Evolutionary conservation across 1,284 basidiomycete genomes (phyloP), one percentile per base, ranked within the genome.

Genomic region (Ustanciosporium gigantosporum): DNA sequence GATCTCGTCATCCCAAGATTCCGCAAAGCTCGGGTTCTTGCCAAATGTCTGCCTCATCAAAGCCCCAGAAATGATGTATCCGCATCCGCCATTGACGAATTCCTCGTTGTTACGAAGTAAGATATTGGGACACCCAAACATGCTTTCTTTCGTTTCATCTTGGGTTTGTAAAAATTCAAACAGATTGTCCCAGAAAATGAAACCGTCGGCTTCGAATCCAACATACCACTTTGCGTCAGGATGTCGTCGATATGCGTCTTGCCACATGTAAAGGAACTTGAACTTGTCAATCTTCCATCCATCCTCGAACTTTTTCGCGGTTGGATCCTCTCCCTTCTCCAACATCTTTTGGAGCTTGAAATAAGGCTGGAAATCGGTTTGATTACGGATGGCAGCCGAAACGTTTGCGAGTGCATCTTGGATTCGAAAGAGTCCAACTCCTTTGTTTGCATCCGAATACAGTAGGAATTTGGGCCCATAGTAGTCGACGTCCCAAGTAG

Each of bases 211-310:
- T 38, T 62, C 59, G 43, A 50, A 50, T 2, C 59, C 59, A n/a
- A 62, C 48, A 6, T 62, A 62, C 59, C 59, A 62, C 2, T 57
- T 52, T 0, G 42, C 41, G 6, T 37, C 4, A 1, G 59, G 59
- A 3, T 48, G 22, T 5, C 44, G 47, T 3, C 14, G 40, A 16
- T 29, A 62, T 0, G 59, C 59, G 20, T 62, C 59, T 21, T 47
- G 32, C 59, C 59, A 60, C 57, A 60, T 60, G 41, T 53, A 53
- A 13, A 60, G 27, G 36, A 53, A 60, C 43, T 60, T 60, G 45
- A 42, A 60, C 40, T 49, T 49, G 43, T 60, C 57, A 19, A 60
- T 23, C 2, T 49, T 41, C 57, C 57, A 60, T 0, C 57, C 57
- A 16, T 60, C 36, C 2, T 17, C 2, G 17, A 46, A 60, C 0